Conservation (phyloP, 2,329 filamentous ascomycete species). For the Chaetomiaceae sp. region DNA sequence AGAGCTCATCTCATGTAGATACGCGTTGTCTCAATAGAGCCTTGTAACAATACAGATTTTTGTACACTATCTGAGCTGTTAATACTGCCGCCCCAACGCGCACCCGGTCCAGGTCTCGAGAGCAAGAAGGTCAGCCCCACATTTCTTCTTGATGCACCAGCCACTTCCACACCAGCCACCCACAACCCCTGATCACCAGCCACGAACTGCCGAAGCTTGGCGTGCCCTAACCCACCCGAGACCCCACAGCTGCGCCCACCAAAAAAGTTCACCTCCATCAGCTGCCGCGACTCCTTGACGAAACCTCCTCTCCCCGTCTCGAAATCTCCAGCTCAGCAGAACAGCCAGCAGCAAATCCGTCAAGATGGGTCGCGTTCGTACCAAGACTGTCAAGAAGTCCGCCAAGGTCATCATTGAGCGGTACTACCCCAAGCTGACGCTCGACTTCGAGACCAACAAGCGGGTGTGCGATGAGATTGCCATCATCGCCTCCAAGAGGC, state of each 20-base stretch:
- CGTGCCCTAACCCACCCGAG: constrained; percentile 25
- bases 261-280: constrained; percentile 18
- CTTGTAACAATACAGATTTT: constrained; percentile 14
- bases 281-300: constrained; percentile 13
- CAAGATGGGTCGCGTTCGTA: constrained; percentile 67
- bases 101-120: too few species aligned
- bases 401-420: constrained; percentile 99
- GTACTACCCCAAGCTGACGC: constrained; percentile 91
- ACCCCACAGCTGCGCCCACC: constrained; percentile 20
- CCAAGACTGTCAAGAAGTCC: constrained; percentile 68
- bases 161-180: background rate
- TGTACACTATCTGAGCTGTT: too few species aligned
- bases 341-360: constrained; percentile 42
- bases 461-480: constrained; percentile 98
- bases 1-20: background rate
- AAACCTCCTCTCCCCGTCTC: constrained; percentile 16
- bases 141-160: background rate
- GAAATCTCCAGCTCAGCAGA: constrained; percentile 18
- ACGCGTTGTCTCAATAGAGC: background rate
- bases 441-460: constrained; percentile 98
- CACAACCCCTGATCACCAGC: background rate
- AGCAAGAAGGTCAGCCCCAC: too few species aligned
- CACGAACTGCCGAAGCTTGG: constrained; percentile 15
- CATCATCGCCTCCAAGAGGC: constrained; percentile 97
- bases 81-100: too few species aligned